phyloP scores from a whole-genome alignment of 768 basidiomycete genomes.

The Daedalea quercina region DNA sequence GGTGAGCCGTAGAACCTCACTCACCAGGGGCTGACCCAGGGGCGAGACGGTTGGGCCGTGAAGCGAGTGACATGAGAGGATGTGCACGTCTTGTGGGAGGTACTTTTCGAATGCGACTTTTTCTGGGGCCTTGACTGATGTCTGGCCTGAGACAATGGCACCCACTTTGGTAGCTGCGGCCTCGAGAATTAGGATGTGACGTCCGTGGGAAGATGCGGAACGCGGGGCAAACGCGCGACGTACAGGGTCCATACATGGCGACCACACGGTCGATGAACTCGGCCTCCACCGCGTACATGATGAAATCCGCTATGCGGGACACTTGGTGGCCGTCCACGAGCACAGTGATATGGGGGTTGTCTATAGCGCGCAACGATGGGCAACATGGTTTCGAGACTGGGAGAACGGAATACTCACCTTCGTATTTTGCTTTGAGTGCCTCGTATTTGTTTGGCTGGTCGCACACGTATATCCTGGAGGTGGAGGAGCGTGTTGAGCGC shows the following conservation, averaged over 20 bases:
- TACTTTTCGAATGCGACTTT: slow-evolving; percentile 81
- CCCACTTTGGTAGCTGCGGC: slow-evolving; percentile 79
- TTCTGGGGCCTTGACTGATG: slow-evolving; percentile 95
- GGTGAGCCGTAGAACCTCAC: slow-evolving; percentile 16
- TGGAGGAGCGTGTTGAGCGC: neutral
- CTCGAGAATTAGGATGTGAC: neutral
- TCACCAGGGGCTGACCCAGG: slow-evolving; percentile 83
- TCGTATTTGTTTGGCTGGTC: slow-evolving; percentile 75
- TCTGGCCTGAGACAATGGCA: slow-evolving; percentile 92
- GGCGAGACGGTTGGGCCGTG: slow-evolving; percentile 91
- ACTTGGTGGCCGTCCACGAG: slow-evolving; percentile 82
- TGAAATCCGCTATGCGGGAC: slow-evolving; percentile 84
- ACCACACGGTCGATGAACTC: slow-evolving; percentile 84
- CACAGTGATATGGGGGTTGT: slow-evolving; percentile 54
- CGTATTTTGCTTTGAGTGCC: slow-evolving; percentile 49
- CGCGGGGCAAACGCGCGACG: neutral
- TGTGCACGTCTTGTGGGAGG: slow-evolving; percentile 80
- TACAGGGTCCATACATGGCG: slow-evolving; percentile 85
- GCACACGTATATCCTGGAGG: slow-evolving; percentile 78
- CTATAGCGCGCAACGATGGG: slow-evolving; percentile 24
- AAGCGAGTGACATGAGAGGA: slow-evolving; percentile 90
- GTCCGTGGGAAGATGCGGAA: neutral
- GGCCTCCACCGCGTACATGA: slow-evolving; percentile 94
- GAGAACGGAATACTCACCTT: slow-evolving; percentile 33
- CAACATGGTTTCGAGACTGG: neutral